phyloP scores from a whole-genome alignment of 176 grass and related monocot genomes.

The Rhynchospora breviuscula region DNA sequence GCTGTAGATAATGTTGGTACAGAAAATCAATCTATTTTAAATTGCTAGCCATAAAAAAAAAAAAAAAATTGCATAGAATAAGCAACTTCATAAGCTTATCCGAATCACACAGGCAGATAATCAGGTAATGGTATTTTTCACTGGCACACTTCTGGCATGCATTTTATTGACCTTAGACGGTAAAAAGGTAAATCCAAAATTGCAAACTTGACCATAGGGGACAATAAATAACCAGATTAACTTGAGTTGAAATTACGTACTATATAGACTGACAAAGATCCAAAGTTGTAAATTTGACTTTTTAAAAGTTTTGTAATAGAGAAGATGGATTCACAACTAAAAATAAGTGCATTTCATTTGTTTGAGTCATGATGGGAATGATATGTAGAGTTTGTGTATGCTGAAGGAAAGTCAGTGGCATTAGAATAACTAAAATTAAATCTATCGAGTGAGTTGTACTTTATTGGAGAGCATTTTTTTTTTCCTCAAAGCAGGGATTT shows the following conservation, averaged over 20 bases:
- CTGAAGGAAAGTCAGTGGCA: background rate
- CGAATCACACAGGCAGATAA: background rate
- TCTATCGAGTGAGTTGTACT: background rate
- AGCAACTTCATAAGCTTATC: too few species aligned
- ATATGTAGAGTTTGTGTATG: too few species aligned
- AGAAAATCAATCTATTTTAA: too few species aligned
- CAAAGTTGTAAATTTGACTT: background rate
- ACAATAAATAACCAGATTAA: background rate
- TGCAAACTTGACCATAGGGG: background rate
- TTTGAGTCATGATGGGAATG: background rate
- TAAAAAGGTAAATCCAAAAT: background rate
- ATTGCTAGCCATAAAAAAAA: too few species aligned
- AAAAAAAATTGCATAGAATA: too few species aligned
- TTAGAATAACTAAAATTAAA: background rate
- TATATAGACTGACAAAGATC: background rate
- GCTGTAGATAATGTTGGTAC: too few species aligned
- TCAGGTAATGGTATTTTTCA: background rate
- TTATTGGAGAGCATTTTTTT: background rate
- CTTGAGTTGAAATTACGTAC: background rate
- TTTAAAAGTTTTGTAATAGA: background rate
- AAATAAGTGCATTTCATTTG: background rate
- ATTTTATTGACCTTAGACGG: background rate
- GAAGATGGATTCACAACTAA: background rate
- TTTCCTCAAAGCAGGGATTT: too few species aligned
- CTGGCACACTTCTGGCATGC: background rate